phyloP scores from a whole-genome alignment of 306 rosid genomes.

The Trichosanthes truncata region DNA sequence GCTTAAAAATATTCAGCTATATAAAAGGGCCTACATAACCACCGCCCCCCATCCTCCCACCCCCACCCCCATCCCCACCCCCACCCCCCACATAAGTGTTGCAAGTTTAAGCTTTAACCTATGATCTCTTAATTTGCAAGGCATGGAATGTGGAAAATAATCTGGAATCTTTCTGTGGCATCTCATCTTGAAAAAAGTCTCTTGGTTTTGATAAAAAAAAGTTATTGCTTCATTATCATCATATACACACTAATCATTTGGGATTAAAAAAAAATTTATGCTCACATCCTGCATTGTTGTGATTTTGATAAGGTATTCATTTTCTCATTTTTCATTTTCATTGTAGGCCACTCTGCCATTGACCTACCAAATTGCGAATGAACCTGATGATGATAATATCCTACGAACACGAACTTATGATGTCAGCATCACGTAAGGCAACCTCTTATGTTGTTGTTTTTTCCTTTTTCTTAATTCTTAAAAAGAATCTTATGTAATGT shows the following conservation, averaged over 20 bases:
- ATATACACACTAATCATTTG: background rate
- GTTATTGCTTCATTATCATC: background rate
- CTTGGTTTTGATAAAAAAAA: background rate
- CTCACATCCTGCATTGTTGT: background rate
- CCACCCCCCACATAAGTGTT: background rate
- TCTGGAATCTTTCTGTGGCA: background rate
- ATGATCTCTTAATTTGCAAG: background rate
- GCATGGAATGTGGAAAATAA: background rate
- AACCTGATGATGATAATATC: constrained; percentile 88
- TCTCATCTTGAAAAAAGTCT: background rate
- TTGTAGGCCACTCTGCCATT: constrained; percentile 52
- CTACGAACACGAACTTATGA: constrained; percentile 87
- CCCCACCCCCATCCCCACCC: background rate
- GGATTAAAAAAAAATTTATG: background rate
- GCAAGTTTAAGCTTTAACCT: background rate
- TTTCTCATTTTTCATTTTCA: constrained; percentile 2
- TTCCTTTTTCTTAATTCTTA: background rate
- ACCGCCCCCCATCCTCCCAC: background rate
- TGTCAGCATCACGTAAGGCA: constrained; percentile 82
- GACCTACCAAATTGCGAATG: constrained; percentile 69
- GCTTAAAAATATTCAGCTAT: background rate
- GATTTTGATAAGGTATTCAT: constrained; percentile 1
- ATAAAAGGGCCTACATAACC: background rate
- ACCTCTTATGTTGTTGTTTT: background rate
- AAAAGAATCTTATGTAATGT: background rate